Conservation (phyloP, 306 rosid genomes). For the Vicia villosa region DNA sequence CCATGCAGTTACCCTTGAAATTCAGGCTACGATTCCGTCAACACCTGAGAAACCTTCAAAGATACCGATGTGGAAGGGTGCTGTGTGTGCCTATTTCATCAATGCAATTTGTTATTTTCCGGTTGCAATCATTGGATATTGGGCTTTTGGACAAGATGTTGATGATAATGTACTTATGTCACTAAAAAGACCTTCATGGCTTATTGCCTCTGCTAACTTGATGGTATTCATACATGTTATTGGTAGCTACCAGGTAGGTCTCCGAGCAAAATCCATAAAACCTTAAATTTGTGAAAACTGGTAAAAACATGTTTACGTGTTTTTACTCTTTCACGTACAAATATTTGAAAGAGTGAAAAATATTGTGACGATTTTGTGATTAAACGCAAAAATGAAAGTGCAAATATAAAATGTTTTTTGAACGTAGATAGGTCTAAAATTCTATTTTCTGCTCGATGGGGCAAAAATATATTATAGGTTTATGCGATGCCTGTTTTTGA, state of each 20-base stretch:
- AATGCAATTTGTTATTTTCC: slow-evolving; percentile 93
- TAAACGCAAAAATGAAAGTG: neutral
- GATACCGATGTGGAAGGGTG: slow-evolving; percentile 90
- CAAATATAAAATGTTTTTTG: neutral
- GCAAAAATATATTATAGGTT: slow-evolving; percentile 50
- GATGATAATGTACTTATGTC: slow-evolving; percentile 69
- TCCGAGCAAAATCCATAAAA: neutral
- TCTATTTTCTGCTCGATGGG: neutral
- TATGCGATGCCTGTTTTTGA: slow-evolving; percentile 89
- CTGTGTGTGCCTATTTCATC: slow-evolving; percentile 67
- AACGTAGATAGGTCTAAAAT: neutral
- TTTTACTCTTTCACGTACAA: neutral
- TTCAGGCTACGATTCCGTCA: slow-evolving; percentile 94
- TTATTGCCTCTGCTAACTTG: slow-evolving; percentile 86
- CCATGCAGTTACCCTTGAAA: slow-evolving; percentile 87
- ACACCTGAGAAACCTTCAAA: slow-evolving; percentile 84
- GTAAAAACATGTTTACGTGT: neutral
- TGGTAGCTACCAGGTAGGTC: slow-evolving; percentile 89
- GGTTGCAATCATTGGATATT: slow-evolving; percentile 81
- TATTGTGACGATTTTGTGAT: neutral
- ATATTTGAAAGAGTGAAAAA: neutral
- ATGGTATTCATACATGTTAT: slow-evolving; percentile 90
- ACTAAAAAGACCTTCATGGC: slow-evolving; percentile 80
- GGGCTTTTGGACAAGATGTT: slow-evolving; percentile 86
- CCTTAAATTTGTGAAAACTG: neutral